Percentiles rank a stretch among this genome's conserved stretches.
Evolutionary conservation across 495 filamentous ascomycete genomes (phyloP).

Genomic region (Cercophora sp.): DNA sequence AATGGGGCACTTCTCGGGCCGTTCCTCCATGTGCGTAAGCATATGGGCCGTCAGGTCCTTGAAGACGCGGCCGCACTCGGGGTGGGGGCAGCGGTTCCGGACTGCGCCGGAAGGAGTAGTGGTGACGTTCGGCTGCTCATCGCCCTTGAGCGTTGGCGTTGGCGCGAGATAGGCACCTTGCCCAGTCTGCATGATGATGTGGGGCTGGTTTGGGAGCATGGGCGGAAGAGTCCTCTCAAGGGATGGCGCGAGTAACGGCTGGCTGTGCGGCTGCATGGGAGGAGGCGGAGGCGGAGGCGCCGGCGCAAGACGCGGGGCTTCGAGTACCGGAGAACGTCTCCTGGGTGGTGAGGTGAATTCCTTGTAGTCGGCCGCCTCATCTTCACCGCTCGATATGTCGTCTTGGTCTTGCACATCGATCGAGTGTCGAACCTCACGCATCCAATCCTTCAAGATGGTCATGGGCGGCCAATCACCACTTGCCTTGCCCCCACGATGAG

Average conservation of each 20-base stretch:
- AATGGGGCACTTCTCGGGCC: slow-evolving; percentile 96
- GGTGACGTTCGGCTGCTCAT: slow-evolving; percentile 56
- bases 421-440: slow-evolving; percentile 63
- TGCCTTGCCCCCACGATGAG: slow-evolving; percentile 76
- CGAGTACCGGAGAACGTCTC: slow-evolving; percentile 35
- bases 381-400: slow-evolving; percentile 43
- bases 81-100: slow-evolving; percentile 69
- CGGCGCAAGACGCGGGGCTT: slow-evolving; percentile 41
- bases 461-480: slow-evolving; percentile 84
- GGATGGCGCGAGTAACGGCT: slow-evolving; percentile 26
- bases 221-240: slow-evolving; percentile 14
- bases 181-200: slow-evolving; percentile 22
- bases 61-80: slow-evolving; percentile 86
- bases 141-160: slow-evolving; percentile 37
- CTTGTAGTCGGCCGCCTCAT: slow-evolving; percentile 39
- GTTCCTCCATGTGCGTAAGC: slow-evolving; percentile 90
- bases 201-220: slow-evolving; percentile 16
- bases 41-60: slow-evolving; percentile 94
- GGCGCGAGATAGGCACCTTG: slow-evolving; percentile 40
- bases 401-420: slow-evolving; percentile 45
- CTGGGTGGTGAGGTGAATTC: slow-evolving; percentile 37
- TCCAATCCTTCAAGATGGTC: slow-evolving; percentile 81
- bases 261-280: slow-evolving; percentile 35
- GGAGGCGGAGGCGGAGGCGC: slow-evolving; percentile 50
- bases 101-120: slow-evolving; percentile 34